Evolutionary conservation across 1,139 yeast genomes (phyloP).

Genomic region (Tardiomyces digboiensis): DNA sequence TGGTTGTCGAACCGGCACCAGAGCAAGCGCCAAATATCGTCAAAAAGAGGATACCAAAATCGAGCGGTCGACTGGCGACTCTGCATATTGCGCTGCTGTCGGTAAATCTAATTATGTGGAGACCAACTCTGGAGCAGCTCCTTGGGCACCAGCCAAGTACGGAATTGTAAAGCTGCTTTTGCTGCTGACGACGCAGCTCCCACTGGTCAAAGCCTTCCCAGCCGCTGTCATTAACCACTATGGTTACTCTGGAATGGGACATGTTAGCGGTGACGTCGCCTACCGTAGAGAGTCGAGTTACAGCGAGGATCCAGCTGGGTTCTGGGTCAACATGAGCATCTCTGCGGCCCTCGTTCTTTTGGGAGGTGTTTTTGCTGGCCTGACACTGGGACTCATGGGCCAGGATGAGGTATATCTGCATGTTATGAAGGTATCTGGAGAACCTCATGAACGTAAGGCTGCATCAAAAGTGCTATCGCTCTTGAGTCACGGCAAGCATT

Average conservation of each 20-base stretch:
- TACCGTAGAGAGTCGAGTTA: too few relatives aligned
- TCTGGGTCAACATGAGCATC: constrained; percentile 45
- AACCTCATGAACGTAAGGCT: constrained; percentile 46
- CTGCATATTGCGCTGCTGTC: too few relatives aligned
- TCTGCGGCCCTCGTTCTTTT: constrained; percentile 66
- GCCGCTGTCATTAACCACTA: neutral
- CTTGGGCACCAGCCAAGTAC: too few relatives aligned
- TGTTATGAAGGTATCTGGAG: constrained; percentile 39
- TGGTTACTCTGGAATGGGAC: neutral
- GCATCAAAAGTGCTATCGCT: constrained; percentile 69
- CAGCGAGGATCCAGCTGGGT: constrained; percentile 22
- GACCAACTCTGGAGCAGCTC: too few relatives aligned
- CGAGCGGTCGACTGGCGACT: too few relatives aligned
- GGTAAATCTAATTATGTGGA: too few relatives aligned
- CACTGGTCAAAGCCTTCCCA: constrained; percentile 1
- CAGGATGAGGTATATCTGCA: constrained; percentile 83
- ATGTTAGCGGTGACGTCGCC: neutral
- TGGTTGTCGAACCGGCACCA: too few relatives aligned
- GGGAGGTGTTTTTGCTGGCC: constrained; percentile 96
- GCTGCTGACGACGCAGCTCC: neutral
- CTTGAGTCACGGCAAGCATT: constrained; percentile 82
- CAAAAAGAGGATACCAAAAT: too few relatives aligned
- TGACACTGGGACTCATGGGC: constrained; percentile 94
- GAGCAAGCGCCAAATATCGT: too few relatives aligned
- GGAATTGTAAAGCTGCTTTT: neutral